Evolutionary conservation across 257 asterid species (phyloP).

Genomic region (Cynanchum wilfordii): DNA sequence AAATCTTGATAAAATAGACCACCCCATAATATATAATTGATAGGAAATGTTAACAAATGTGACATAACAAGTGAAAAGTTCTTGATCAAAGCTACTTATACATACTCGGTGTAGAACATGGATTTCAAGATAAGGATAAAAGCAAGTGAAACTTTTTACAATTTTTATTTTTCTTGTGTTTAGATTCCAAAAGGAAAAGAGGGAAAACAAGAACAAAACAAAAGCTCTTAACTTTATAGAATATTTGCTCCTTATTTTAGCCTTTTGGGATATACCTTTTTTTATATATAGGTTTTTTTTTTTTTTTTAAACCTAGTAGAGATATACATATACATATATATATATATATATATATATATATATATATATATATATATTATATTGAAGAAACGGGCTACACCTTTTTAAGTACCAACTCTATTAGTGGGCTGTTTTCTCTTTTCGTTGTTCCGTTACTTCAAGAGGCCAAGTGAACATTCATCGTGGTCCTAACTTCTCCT

Average conservation of each 20-base stretch:
- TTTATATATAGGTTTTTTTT: too few relatives aligned
- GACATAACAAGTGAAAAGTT: neutral
- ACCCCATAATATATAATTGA: neutral
- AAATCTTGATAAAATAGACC: neutral
- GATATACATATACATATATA: too few relatives aligned
- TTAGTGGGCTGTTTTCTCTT: slow-evolving; percentile 1
- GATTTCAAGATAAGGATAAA: neutral
- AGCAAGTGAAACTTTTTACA: neutral
- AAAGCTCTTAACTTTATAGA: neutral
- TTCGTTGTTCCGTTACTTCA: neutral
- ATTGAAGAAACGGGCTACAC: neutral
- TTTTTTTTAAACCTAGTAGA: neutral
- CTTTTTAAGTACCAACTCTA: neutral
- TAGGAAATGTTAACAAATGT: neutral
- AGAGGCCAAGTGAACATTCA: neutral
- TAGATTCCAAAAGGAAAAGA: neutral
- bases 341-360: too few relatives aligned
- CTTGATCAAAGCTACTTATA: neutral
- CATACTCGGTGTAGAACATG: neutral
- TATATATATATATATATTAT: too few relatives aligned
- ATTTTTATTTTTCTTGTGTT: neutral
- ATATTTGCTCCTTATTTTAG: neutral
- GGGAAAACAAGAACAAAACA: neutral
- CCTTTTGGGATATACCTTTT: neutral
- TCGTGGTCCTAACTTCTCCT: neutral